Conservation (phyloP, 352 stramenopile genomes). For the Globisporangium solare region DNA sequence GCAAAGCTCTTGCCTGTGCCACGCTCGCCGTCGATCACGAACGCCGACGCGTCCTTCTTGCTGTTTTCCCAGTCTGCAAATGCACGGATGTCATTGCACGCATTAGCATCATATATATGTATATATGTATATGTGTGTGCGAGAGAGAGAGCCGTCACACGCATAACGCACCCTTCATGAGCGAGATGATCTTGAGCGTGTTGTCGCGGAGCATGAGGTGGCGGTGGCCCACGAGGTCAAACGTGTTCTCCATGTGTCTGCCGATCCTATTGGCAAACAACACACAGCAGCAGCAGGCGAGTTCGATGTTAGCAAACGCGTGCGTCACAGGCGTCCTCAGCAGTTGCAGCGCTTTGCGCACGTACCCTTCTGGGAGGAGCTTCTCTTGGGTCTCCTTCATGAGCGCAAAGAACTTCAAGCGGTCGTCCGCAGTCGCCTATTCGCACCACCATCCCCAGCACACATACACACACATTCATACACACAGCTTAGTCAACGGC, state of each 20-base stretch:
- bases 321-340: background rate
- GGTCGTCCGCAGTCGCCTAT: slow-evolving; percentile 54
- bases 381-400: slow-evolving; percentile 71
- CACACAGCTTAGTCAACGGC: background rate
- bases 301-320: background rate
- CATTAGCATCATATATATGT: background rate
- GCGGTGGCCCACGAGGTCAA: slow-evolving; percentile 77
- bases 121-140: no score
- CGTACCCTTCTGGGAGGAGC: slow-evolving; percentile 63
- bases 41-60: slow-evolving; percentile 46
- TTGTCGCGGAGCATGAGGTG: slow-evolving; percentile 84
- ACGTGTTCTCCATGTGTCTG: slow-evolving; percentile 70
- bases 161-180: slow-evolving; percentile 51
- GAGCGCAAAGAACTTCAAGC: slow-evolving; percentile 79
- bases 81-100: background rate
- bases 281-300: background rate
- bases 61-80: slow-evolving; percentile 57
- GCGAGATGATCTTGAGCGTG: slow-evolving; percentile 65
- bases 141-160: no score
- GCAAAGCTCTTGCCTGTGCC: slow-evolving; percentile 81
- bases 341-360: background rate
- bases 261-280: slow-evolving; percentile 27
- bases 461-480: background rate
- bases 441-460: background rate
- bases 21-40: slow-evolving; percentile 78